Conservation (phyloP, 129 eudicot species). For the Flaveria robusta region DNA sequence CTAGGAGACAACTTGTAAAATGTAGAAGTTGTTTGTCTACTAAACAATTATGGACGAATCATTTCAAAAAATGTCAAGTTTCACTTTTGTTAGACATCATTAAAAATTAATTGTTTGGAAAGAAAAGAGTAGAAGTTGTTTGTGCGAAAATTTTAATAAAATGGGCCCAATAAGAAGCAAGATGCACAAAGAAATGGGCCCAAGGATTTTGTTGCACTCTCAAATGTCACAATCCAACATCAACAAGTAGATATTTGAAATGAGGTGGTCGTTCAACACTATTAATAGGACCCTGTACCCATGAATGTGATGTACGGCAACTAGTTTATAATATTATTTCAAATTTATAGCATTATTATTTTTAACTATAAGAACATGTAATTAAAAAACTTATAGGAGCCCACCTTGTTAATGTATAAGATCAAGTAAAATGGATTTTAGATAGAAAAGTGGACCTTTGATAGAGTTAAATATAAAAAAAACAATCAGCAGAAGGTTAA, state of each 20-base stretch:
- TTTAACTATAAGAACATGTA: no score
- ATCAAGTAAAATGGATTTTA: no score
- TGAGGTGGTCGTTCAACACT: conserved; percentile 43
- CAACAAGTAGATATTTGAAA: conserved; percentile 42
- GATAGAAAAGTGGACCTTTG: no score
- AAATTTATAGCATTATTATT: neutral
- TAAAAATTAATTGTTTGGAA: neutral
- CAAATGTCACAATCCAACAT: conserved; percentile 42
- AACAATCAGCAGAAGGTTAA: no score
- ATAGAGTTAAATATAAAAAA: no score
- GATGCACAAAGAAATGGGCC: conserved; percentile 39
- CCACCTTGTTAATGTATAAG: no score
- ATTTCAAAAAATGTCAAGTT: neutral
- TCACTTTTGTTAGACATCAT: neutral
- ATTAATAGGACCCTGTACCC: conserved; percentile 33
- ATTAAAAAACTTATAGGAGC: no score
- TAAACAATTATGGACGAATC: neutral
- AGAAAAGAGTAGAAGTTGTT: conserved; percentile 22
- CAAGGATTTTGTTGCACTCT: conserved; percentile 38
- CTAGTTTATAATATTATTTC: no score
- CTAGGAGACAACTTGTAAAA: neutral
- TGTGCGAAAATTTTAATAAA: conserved; percentile 30
- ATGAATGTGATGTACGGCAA: conserved; percentile 36
- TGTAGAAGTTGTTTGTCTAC: no score
- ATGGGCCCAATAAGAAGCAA: conserved; percentile 44